Evolutionary conservation across 352 stramenopile species (phyloP), one percentile per base, ranked within the genome.

Genomic region (Phytophthora uliginosa): DNA sequence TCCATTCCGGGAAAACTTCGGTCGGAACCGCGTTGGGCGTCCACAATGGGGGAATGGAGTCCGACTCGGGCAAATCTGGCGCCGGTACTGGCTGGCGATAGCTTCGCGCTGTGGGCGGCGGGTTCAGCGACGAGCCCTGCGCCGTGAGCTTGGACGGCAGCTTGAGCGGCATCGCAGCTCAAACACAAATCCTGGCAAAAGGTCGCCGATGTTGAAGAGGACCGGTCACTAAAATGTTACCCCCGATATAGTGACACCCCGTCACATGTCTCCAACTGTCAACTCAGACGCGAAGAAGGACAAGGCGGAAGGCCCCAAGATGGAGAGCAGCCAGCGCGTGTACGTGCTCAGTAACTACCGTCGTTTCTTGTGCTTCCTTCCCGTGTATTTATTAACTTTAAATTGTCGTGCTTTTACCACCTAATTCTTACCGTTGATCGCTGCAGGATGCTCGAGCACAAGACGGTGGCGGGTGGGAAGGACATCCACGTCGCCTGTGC

Each of bases 1-100:
- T 86, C 86, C 88, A 94, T 53, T 93, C 86, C 2, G 84, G 83
- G 47, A 95, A 95, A 51, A 90, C 51, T 22, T 81, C 73, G 1
- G 65, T 78, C 0, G 85, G 88, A 15, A 54, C 34, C 0, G 64
- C 69, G 33, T 56, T 63, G 0, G 85, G 73, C 36, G 55, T 78
- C 81, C 78, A 91, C 2, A 94, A 61, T 26, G 83, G 76, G 10
- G 74, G 36, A 28, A 93, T 70, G 0, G 78, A 66, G 8, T 85
- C 71, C 4, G 59, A 71, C 15, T 77, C 42, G 9, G 79, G 81
- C 10, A 85, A 45, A 22, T n/a, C 36, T 8, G 71, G 69, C n/a
- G 63, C 13, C 28, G 72, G 24, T 4, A 81, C 47, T n/a, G 82
- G 62, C 65, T 82, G 67, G 10, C 76, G 71, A 31, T 60, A 66